Evolutionary conservation across 2,329 filamentous ascomycete species (phyloP), one percentile per base, ranked within the genome.

Genomic region (Colletotrichum cordylinicola): DNA sequence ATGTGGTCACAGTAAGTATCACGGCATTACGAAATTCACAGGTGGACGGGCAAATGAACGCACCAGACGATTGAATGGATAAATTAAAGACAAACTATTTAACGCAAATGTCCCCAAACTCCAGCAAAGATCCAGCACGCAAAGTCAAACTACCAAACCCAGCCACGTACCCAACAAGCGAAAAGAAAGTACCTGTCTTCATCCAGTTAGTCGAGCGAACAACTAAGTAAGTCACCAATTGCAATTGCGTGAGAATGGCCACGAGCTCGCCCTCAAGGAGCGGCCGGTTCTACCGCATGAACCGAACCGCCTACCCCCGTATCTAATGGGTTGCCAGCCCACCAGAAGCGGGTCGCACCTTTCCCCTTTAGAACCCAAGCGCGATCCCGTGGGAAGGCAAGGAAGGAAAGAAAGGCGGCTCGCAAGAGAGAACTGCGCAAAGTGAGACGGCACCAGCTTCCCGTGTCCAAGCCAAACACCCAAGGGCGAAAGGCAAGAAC

Each of bases 161-260:
- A 6, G 0, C 2, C 39, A 10, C 8, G 16, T 3, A n/a, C 0
- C 39, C 39, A 43, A n/a, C 18, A 43, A 43, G 1, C 39, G 39
- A 43, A 60, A 12, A 16, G 6, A 21, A 60, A 60, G 43, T 2
- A 31, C 24, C 64, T 67, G 64, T 55, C 64, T 35, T 67, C 64
- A 67, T 67, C 27, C 64, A 67, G 64, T 67, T 29, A 67, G 64
- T 39, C 18, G 27, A n/a, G 64, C 12, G 27, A 48, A 16, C 21
- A 52, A 39, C 64, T 67, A 29, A 67, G 64, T 55, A 67, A 55
- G 64, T 67, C 64, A 31, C 37, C 39, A 67, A 35, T 52, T 55
- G 39, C 27, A 16, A 27, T 52, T 48, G 43, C 43, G 43, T 48
- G 43, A 48, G 6, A 21, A 48, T 48, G 43, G 6, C 43, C n/a